Conservation (phyloP, 768 basidiomycete species). For the Tricholoma furcatifolium region DNA sequence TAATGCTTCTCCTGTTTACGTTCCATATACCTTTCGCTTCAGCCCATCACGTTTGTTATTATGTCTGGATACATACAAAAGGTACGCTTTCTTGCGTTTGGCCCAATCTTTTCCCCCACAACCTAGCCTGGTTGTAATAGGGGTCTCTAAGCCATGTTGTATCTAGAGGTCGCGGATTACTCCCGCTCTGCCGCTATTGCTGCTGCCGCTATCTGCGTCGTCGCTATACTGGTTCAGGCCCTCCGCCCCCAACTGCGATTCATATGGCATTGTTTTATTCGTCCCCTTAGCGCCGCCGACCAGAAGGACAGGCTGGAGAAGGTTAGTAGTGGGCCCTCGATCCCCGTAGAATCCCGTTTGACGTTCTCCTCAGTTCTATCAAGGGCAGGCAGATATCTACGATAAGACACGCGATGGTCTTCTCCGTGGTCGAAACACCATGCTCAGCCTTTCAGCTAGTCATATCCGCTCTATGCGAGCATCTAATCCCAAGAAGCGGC, state of each 20-base stretch:
- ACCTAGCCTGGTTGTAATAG: not conserved
- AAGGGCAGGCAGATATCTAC: slow-evolving; percentile 70
- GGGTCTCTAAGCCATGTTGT: slow-evolving; percentile 1
- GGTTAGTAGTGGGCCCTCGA: slow-evolving; percentile 22
- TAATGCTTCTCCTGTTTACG: not conserved
- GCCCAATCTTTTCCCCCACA: not conserved
- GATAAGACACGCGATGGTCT: slow-evolving; percentile 62
- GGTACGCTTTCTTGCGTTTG: not conserved
- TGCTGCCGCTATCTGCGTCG: slow-evolving; percentile 5
- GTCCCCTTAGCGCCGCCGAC: slow-evolving; percentile 36
- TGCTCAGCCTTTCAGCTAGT: slow-evolving; percentile 65
- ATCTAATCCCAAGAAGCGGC: slow-evolving; percentile 38
- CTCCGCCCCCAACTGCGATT: slow-evolving; percentile 44
- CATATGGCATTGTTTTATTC: slow-evolving; percentile 49
- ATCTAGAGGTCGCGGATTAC: slow-evolving; percentile 1
- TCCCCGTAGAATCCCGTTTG: not conserved
- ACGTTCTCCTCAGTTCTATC: slow-evolving; percentile 48
- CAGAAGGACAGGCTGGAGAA: slow-evolving; percentile 46
- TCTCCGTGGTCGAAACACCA: slow-evolving; percentile 68
- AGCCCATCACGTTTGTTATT: slow-evolving; percentile 15
- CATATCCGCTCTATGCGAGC: slow-evolving; percentile 52
- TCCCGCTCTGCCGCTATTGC: slow-evolving; percentile 9
- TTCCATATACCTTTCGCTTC: not conserved
- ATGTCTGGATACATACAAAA: slow-evolving; percentile 10
- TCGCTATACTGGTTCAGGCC: slow-evolving; percentile 14